Conservation (phyloP, 2,329 filamentous ascomycete species). For the Ophiocordyceps unilateralis region DNA sequence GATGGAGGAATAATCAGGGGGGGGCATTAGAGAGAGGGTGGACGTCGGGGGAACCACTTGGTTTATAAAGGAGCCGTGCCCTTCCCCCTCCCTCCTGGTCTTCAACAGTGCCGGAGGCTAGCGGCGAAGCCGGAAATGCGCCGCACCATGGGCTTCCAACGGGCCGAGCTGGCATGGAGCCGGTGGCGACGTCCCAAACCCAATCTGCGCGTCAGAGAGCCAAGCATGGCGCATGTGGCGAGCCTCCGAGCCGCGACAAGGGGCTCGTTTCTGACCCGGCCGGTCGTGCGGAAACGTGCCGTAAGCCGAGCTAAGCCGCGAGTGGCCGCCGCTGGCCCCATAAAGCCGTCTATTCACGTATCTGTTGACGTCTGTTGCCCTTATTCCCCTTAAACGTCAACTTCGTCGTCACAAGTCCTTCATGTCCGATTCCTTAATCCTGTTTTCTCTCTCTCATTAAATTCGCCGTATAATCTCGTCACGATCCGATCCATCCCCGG, state of each 20-base stretch:
- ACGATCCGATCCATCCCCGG: not conserved
- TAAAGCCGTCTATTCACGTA: too few relatives aligned
- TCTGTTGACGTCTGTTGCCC: too few relatives aligned
- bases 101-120: not conserved
- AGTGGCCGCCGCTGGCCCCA: constrained; percentile 14
- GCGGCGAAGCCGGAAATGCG: constrained; percentile 5
- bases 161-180: constrained; percentile 4
- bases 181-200: not conserved
- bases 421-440: too few relatives aligned
- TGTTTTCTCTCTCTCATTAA: too few relatives aligned
- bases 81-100: not conserved
- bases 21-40: too few relatives aligned
- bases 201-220: not conserved
- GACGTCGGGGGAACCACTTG: not conserved
- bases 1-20: too few relatives aligned
- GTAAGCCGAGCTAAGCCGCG: constrained; percentile 23
- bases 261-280: constrained; percentile 1
- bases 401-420: too few relatives aligned
- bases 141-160: constrained; percentile 6
- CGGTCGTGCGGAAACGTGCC: constrained; percentile 10
- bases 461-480: too few relatives aligned
- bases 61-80: not conserved
- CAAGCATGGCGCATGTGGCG: not conserved
- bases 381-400: too few relatives aligned
- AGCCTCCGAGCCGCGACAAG: not conserved